Evolutionary conservation across 768 basidiomycete genomes (phyloP).

Genomic region (Naganishia vaughanmartiniae): DNA sequence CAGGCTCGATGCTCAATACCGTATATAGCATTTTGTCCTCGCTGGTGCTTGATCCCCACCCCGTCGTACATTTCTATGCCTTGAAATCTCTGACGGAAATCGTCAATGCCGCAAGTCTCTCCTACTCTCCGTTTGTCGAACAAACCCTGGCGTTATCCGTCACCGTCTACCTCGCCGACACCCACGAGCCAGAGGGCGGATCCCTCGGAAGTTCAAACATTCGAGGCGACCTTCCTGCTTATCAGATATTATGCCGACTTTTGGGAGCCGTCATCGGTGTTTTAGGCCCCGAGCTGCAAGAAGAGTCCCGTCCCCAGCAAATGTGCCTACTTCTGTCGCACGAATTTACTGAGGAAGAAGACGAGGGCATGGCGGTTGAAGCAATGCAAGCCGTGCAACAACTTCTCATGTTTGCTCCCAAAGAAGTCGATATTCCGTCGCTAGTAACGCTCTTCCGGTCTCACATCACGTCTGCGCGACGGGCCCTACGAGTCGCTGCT

Average conservation of each 20-base stretch:
- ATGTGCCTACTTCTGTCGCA: conserved; percentile 79
- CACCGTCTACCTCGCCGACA: conserved; percentile 82
- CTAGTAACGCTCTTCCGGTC: conserved; percentile 73
- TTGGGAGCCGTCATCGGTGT: conserved; percentile 91
- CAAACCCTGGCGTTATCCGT: conserved; percentile 85
- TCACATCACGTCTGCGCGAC: conserved; percentile 73
- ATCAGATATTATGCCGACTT: conserved; percentile 85
- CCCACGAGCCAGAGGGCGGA: conserved; percentile 91
- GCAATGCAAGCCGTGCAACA: conserved; percentile 96
- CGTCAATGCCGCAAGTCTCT: conserved; percentile 84
- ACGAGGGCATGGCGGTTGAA: conserved; percentile 84
- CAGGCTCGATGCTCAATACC: conserved; percentile 88
- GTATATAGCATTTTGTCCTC: conserved; percentile 94
- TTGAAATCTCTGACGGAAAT: conserved; percentile 79
- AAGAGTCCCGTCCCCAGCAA: conserved; percentile 54
- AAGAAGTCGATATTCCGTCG: conserved; percentile 74
- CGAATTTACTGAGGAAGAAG: conserved; percentile 78
- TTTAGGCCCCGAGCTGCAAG: conserved; percentile 91
- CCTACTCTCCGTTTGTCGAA: conserved; percentile 83
- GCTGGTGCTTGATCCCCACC: conserved; percentile 91
- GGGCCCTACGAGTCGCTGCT: conserved; percentile 86
- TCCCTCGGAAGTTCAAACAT: conserved; percentile 75
- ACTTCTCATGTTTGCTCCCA: conserved; percentile 90
- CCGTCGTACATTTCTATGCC: conserved; percentile 92
- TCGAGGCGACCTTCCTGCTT: conserved; percentile 85